phyloP scores from a whole-genome alignment of 768 basidiomycete genomes.

The Leucocoprinus birnbaumii region DNA sequence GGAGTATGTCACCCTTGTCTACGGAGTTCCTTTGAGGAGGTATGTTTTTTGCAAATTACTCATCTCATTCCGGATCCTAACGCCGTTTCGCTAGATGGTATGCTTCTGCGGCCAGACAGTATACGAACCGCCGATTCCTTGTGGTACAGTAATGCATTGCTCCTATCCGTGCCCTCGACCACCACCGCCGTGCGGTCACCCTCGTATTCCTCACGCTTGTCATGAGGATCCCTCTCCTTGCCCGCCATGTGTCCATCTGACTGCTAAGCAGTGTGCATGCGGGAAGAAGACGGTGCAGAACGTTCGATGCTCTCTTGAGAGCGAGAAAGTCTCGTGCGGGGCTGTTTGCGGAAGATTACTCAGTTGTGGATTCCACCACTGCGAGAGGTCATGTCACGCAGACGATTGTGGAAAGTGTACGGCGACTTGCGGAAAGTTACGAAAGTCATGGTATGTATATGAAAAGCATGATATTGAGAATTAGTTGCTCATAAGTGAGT shows the following conservation, averaged over 20 bases:
- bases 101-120: constrained; percentile 88
- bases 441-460: constrained; percentile 70
- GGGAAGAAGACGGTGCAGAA: constrained; percentile 82
- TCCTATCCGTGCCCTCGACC: constrained; percentile 74
- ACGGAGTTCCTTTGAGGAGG: constrained; percentile 91
- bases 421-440: constrained; percentile 79
- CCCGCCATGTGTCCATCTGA: constrained; percentile 86
- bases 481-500: not conserved
- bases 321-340: constrained; percentile 82
- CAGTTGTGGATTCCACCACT: constrained; percentile 87
- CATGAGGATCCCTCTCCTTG: constrained; percentile 71
- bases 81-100: constrained; percentile 43
- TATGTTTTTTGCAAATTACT: constrained; percentile 27
- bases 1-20: constrained; percentile 83
- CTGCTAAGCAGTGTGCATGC: constrained; percentile 81
- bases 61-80: constrained; percentile 8
- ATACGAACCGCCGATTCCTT: constrained; percentile 85
- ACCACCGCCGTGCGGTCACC: constrained; percentile 78
- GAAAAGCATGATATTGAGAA: not conserved
- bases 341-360: constrained; percentile 76
- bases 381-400: constrained; percentile 78
- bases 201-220: constrained; percentile 72
- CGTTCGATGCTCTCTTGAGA: constrained; percentile 77
- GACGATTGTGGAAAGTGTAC: constrained; percentile 79
- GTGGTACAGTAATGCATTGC: constrained; percentile 80